Evolutionary conservation across 1,284 basidiomycete genomes (phyloP).

Genomic region (Erythrobasidium hasegawianum): DNA sequence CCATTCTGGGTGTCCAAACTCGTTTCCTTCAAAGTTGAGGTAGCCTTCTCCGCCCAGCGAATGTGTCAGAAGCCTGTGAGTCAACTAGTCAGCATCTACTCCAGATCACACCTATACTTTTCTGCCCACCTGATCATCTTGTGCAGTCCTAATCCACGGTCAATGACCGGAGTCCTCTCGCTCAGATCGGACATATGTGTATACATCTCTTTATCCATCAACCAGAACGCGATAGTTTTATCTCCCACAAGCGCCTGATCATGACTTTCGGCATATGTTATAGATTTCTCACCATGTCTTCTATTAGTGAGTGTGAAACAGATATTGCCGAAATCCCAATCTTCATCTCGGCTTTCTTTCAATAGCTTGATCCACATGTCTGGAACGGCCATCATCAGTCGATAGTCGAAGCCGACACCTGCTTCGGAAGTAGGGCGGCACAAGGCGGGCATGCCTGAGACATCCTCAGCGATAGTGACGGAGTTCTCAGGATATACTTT

Average conservation of each 20-base stretch:
- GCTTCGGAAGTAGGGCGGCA: conserved; percentile 74
- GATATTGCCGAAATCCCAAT: conserved; percentile 86
- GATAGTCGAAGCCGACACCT: conserved; percentile 95
- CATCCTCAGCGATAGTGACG: conserved; percentile 95
- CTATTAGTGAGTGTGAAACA: conserved; percentile 87
- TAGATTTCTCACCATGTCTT: conserved; percentile 80
- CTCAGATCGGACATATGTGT: conserved; percentile 92
- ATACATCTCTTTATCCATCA: conserved; percentile 99
- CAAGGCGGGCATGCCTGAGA: conserved; percentile 95
- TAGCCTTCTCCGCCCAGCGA: conserved; percentile 94
- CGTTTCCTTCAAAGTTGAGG: conserved; percentile 94
- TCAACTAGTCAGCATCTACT: conserved; percentile 8
- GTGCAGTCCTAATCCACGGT: conserved; percentile 85
- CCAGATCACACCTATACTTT: background rate
- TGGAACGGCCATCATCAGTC: conserved; percentile 94
- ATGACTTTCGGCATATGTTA: conserved; percentile 94
- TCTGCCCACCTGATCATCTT: conserved; percentile 86
- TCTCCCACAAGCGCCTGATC: conserved; percentile 98
- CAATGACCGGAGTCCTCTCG: conserved; percentile 77
- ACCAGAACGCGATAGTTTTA: conserved; percentile 97
- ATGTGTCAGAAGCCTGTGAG: conserved; percentile 73
- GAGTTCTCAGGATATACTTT: conserved; percentile 64
- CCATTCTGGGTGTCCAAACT: conserved; percentile 61
- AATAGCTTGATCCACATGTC: conserved; percentile 99
- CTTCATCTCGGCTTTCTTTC: conserved; percentile 82